Evolutionary conservation across 2,329 filamentous ascomycete species (phyloP), one percentile per base, ranked within the genome.

Genomic region (Penicillium capsulatum): DNA sequence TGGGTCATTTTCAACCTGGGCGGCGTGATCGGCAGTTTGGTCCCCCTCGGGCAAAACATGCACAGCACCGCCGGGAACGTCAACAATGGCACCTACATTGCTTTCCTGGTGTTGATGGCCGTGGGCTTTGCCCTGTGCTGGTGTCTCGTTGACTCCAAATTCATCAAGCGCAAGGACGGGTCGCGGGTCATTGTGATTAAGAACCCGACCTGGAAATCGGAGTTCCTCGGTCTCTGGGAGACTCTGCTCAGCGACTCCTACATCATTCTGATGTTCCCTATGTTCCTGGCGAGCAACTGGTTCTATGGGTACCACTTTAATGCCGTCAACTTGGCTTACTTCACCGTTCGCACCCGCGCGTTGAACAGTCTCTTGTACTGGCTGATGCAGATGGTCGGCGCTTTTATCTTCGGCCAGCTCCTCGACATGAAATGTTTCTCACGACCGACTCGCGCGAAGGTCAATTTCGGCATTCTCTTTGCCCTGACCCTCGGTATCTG

Each of bases 1-100:
- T 95, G 90, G 90, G 81, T 89, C 63, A 94, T 96, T 58, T 96
- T 95, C 75, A 95, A 95, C 67, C 66, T 90, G 43, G 90, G 90
- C 54, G 89, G 82, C 55, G 89, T 95, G 45, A 87, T 96, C 63
- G 90, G 90, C 47, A 81, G 83, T 57, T 61, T 81, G 70, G 77
- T 73, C 19, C 69, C 70, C 3, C 60, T 73, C 4, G 69, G 64
- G 10, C 64, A 72, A 45, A 73, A 72, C 32, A 55, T 73, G 39
- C 65, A 73, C 42, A 61, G 57, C 31, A 59, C 50, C 5, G 59
- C 57, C 16, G 67, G 66, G 19, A 53, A 47, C 10, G 70, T 73
- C 31, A 68, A 65, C 32, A 83, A 90, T 54, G 87, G 86, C 38
- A 94, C 88, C n/a, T 94, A 94, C 56, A 80, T 90, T 40, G 88